Evolutionary conservation across 2,329 filamentous ascomycete genomes (phyloP).

Genomic region (Penicillium corylophilum): DNA sequence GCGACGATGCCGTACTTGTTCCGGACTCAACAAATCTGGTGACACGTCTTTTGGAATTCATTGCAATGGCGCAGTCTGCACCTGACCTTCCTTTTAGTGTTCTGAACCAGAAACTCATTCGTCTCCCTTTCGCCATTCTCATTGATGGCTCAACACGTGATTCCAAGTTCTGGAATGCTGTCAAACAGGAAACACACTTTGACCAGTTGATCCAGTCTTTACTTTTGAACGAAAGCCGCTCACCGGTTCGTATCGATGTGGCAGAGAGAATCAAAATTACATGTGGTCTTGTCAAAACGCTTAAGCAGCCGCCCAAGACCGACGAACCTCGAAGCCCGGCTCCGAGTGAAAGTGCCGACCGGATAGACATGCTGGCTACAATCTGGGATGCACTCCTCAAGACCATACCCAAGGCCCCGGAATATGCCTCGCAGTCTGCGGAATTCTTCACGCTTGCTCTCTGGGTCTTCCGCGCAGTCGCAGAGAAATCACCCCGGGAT

Average conservation of each 20-base stretch:
- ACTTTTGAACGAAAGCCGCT: slow-evolving; percentile 46
- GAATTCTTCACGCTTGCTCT: slow-evolving; percentile 49
- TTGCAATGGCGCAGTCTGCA: slow-evolving; percentile 28
- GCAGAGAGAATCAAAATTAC: slow-evolving; percentile 40
- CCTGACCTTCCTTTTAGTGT: slow-evolving; percentile 15
- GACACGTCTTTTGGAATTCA: slow-evolving; percentile 36
- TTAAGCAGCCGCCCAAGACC: slow-evolving; percentile 28
- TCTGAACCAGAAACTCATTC: slow-evolving; percentile 38
- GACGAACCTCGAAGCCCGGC: slow-evolving; percentile 12
- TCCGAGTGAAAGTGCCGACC: slow-evolving; percentile 27
- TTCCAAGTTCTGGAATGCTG: slow-evolving; percentile 45
- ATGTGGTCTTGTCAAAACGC: slow-evolving; percentile 33
- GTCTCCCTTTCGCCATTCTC: slow-evolving; percentile 48
- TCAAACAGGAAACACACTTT: slow-evolving; percentile 40
- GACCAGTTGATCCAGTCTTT: slow-evolving; percentile 42
- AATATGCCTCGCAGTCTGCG: slow-evolving; percentile 40
- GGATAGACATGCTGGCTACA: slow-evolving; percentile 42
- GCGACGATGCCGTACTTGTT: slow-evolving; percentile 28
- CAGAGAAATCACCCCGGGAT: slow-evolving; percentile 38
- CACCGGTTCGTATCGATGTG: slow-evolving; percentile 38
- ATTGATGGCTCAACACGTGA: slow-evolving; percentile 52
- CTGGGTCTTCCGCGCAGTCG: slow-evolving; percentile 44
- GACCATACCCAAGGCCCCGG: slow-evolving; percentile 40
- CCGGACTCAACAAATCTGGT: slow-evolving; percentile 38
- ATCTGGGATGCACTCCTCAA: slow-evolving; percentile 47